A percentile compares a stretch with the other conserved stretches of the same genome.
These are phyloP conservation scores for Coprinopsis strossmayeri DNA, from an alignment of 768 basidiomycete genomes.

Conservation along the genomic window DNA sequence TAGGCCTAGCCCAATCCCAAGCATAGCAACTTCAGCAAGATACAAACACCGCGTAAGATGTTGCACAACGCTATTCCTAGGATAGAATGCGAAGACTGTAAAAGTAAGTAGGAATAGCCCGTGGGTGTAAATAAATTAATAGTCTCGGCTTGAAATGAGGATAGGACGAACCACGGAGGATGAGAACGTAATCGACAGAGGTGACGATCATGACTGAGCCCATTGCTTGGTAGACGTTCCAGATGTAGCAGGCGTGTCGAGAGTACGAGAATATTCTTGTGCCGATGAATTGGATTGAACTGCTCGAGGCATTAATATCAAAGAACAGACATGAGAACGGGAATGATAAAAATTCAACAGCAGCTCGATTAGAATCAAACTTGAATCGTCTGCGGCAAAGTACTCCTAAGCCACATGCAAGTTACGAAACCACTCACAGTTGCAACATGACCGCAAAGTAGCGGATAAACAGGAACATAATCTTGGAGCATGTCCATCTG, in stretches of 20 bases:
- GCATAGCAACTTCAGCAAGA: constrained; percentile 23
- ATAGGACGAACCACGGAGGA: constrained; percentile 27
- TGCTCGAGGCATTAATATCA: neutral
- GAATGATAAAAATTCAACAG: too few relatives aligned
- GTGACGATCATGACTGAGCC: neutral
- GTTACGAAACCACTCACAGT: neutral
- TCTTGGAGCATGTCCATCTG: neutral
- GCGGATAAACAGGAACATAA: neutral
- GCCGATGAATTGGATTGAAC: neutral
- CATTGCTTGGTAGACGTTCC: constrained; percentile 1
- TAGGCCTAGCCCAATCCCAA: constrained; percentile 23
- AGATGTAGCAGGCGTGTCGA: neutral
- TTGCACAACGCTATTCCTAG: neutral
- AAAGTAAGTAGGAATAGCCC: neutral
- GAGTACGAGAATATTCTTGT: neutral
- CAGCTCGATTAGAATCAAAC: too few relatives aligned
- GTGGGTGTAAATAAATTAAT: neutral
- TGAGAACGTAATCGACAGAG: constrained; percentile 32
- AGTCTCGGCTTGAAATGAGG: neutral
- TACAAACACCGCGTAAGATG: constrained; percentile 10
- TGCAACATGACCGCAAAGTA: neutral
- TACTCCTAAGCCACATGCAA: too few relatives aligned
- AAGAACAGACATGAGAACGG: neutral
- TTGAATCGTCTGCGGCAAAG: too few relatives aligned
- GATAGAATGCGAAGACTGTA: constrained; percentile 33